These are phyloP conservation scores for Cupressus sempervirens DNA, from an alignment of 75 land plant genomes.

Conservation along the genomic window DNA sequence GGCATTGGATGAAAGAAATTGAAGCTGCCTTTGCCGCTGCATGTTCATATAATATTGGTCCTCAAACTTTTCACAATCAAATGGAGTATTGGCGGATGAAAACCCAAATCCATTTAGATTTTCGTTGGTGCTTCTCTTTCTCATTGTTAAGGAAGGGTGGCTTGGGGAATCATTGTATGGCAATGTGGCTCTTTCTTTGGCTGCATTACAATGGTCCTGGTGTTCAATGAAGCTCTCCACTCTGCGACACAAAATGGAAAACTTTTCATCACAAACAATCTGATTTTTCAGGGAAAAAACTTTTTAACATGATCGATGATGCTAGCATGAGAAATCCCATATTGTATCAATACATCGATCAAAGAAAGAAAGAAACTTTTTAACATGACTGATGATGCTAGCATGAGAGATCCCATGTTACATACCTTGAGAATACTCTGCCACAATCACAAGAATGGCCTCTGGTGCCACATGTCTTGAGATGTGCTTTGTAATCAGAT, in stretches of 20 bases:
- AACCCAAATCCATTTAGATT: conserved; percentile 20
- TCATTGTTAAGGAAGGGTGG: conserved; percentile 30
- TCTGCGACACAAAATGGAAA: conserved; percentile 35
- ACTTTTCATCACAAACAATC: too few relatives aligned
- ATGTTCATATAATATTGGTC: not conserved
- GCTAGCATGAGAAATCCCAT: too few relatives aligned
- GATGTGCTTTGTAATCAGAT: too few relatives aligned
- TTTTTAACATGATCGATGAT: too few relatives aligned
- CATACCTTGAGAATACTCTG: conserved; percentile 88
- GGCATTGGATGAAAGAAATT: conserved; percentile 25
- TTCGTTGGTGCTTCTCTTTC: conserved; percentile 41
- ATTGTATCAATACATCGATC: too few relatives aligned
- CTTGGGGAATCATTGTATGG: conserved; percentile 14
- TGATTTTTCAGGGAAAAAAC: too few relatives aligned
- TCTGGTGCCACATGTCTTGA: conserved; percentile 47
- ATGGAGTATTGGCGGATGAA: not conserved
- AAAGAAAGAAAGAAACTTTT: too few relatives aligned
- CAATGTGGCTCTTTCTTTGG: conserved; percentile 9
- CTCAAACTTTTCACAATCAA: not conserved
- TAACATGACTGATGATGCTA: too few relatives aligned
- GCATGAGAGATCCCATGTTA: too few relatives aligned
- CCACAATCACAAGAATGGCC: conserved; percentile 98
- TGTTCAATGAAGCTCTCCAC: conserved; percentile 99
- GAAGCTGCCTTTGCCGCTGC: conserved; percentile 31
- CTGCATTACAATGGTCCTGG: conserved; percentile 73